Evolutionary conservation across 305 asterid species (phyloP).

Genomic region (Fraxinus dipetala): DNA sequence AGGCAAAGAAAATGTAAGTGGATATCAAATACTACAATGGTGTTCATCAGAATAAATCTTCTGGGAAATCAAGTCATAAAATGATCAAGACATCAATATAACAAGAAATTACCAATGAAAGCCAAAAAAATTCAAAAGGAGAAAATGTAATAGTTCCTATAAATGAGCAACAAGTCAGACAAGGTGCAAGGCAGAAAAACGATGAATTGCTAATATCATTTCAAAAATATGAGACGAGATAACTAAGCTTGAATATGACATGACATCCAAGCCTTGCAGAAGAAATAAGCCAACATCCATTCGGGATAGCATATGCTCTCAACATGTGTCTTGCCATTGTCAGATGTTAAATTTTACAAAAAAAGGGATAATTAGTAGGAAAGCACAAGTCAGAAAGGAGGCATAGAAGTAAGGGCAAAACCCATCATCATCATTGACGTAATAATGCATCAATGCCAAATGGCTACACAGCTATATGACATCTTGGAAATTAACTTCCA

Average conservation of each 20-base stretch:
- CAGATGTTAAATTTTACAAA: not conserved
- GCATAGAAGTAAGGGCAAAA: slow-evolving; percentile 2
- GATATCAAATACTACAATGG: slow-evolving; percentile 21
- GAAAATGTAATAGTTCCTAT: not conserved
- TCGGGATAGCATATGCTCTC: not conserved
- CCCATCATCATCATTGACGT: not conserved
- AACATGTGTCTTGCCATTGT: not conserved
- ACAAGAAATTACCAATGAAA: not conserved
- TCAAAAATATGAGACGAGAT: not conserved
- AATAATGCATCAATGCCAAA: not conserved
- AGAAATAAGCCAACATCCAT: not conserved
- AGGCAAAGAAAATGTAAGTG: slow-evolving; percentile 14
- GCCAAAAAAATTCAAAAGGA: not conserved
- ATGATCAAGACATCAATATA: not conserved
- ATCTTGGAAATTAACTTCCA: not conserved
- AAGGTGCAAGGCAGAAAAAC: not conserved
- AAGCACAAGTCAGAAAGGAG: not conserved
- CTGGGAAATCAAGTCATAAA: not conserved
- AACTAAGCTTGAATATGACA: not conserved
- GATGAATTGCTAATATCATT: not conserved
- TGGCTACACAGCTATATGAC: not conserved
- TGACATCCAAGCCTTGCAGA: not conserved
- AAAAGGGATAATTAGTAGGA: not conserved
- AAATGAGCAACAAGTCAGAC: not conserved
- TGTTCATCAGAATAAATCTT: not conserved